A percentile compares a stretch with the other conserved stretches of the same genome.
Conservation (phyloP, 352 stramenopile species). For the Pilasporangium apinafurcum region DNA sequence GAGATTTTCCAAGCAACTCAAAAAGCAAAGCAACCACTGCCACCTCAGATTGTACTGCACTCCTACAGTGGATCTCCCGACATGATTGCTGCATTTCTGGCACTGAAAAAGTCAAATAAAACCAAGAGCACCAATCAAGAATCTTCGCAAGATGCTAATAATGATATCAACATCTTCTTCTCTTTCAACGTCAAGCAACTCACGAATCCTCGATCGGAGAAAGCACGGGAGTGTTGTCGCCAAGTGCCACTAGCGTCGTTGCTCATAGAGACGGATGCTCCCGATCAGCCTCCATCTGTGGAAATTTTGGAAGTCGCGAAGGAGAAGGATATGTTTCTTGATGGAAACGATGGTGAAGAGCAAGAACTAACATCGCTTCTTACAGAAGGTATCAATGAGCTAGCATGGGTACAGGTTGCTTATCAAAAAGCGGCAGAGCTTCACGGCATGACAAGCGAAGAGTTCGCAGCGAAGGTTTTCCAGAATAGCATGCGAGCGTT, state of each 20-base stretch:
- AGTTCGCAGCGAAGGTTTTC: constrained; percentile 26
- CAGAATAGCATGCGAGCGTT: no score
- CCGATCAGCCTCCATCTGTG: no score
- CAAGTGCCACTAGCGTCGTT: constrained; percentile 35
- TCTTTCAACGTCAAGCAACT: constrained; percentile 75
- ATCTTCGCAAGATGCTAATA: no score
- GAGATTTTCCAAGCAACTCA: constrained; percentile 30
- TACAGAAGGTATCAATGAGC: no score
- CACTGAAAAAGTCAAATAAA: constrained; percentile 22
- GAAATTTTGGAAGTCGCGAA: no score
- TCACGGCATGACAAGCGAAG: background rate
- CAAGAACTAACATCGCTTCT: no score
- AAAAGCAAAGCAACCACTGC: constrained; percentile 11
- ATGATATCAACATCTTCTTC: constrained; percentile 48
- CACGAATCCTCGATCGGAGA: constrained; percentile 22
- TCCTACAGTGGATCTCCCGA: constrained; percentile 56
- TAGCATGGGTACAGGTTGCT: no score
- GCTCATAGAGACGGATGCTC: constrained; percentile 70
- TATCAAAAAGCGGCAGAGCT: no score
- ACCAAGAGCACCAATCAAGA: no score
- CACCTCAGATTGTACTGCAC: constrained; percentile 55
- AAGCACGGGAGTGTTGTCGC: constrained; percentile 27
- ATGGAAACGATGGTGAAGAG: no score
- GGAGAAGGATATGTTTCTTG: no score
- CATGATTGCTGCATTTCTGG: constrained; percentile 46